These are phyloP conservation scores for Epichloe coenophiala DNA, from an alignment of 2,329 filamentous ascomycete species.

Conservation along the genomic window DNA sequence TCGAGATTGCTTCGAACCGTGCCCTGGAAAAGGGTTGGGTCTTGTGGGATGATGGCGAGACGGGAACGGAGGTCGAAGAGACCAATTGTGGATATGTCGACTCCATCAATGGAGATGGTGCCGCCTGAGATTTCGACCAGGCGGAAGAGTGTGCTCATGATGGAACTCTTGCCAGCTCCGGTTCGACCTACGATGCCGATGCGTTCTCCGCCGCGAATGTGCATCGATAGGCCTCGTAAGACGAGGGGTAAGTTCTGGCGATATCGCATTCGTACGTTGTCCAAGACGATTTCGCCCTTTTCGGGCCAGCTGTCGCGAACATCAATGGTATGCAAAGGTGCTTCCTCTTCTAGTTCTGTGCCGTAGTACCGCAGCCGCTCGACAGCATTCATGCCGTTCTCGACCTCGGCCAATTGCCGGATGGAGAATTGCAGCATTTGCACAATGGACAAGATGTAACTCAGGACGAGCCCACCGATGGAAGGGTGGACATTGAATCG, in stretches of 20 bases:
- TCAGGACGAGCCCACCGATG: constrained; percentile 76
- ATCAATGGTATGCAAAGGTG: constrained; percentile 63
- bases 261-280: constrained; percentile 68
- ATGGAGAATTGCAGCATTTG: constrained; percentile 96
- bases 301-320: constrained; percentile 72
- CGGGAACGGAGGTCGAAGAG: constrained; percentile 63
- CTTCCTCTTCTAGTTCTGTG: constrained; percentile 74
- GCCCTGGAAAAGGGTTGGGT: constrained; percentile 70
- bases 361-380: constrained; percentile 88
- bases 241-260: constrained; percentile 59
- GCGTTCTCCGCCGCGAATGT: constrained; percentile 61
- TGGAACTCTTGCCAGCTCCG: constrained; percentile 70
- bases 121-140: constrained; percentile 53
- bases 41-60: constrained; percentile 72
- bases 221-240: constrained; percentile 55
- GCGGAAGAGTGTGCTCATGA: constrained; percentile 73
- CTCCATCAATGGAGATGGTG: constrained; percentile 49
- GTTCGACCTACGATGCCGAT: constrained; percentile 74
- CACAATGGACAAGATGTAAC: constrained; percentile 85
- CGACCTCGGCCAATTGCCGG: constrained; percentile 83
- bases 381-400: constrained; percentile 96
- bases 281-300: constrained; percentile 66
- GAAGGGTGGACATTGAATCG: constrained; percentile 76
- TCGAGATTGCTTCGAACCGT: constrained; percentile 71
- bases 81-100: constrained; percentile 60